Evolutionary conservation across 768 basidiomycete genomes (phyloP).

Genomic region (Asterophora lycoperdoides): DNA sequence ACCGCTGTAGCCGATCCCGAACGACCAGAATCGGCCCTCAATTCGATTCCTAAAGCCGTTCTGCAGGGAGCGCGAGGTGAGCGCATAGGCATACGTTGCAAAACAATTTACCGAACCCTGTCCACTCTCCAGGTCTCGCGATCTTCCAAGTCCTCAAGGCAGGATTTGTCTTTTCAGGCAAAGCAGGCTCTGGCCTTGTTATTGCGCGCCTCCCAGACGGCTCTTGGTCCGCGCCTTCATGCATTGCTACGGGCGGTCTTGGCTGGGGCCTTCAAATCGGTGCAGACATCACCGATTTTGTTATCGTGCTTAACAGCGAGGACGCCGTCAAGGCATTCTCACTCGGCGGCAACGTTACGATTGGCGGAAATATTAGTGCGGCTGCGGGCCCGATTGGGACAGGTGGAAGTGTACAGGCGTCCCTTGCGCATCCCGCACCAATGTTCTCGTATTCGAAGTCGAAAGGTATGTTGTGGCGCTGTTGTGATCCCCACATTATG

Average conservation of each 20-base stretch:
- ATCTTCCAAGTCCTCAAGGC: conserved; percentile 93
- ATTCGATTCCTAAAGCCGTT: conserved; percentile 90
- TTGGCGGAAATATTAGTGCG: conserved; percentile 85
- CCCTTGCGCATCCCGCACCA: conserved; percentile 87
- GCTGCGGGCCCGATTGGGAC: conserved; percentile 93
- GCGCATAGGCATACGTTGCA: conserved; percentile 4
- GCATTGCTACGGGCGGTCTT: conserved; percentile 93
- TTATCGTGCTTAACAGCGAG: conserved; percentile 94
- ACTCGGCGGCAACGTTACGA: conserved; percentile 91
- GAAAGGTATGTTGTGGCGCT: conserved; percentile 55
- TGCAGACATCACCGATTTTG: conserved; percentile 93
- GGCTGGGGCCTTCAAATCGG: conserved; percentile 96
- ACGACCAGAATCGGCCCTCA: conserved; percentile 85
- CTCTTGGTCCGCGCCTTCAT: conserved; percentile 95
- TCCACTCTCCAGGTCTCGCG: conserved; percentile 63
- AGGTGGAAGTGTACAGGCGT: conserved; percentile 84
- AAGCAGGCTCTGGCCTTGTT: conserved; percentile 90
- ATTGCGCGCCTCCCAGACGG: conserved; percentile 91
- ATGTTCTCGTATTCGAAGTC: conserved; percentile 98
- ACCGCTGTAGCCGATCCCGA: conserved; percentile 69
- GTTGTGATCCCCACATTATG: not conserved
- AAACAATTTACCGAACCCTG: too few species aligned
- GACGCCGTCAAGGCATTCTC: conserved; percentile 96
- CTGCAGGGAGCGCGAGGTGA: conserved; percentile 83
- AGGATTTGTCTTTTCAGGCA: conserved; percentile 93